Base-by-base conservation (phyloP, 495 filamentous ascomycete genomes). In the Glonium stellatum region DNA sequence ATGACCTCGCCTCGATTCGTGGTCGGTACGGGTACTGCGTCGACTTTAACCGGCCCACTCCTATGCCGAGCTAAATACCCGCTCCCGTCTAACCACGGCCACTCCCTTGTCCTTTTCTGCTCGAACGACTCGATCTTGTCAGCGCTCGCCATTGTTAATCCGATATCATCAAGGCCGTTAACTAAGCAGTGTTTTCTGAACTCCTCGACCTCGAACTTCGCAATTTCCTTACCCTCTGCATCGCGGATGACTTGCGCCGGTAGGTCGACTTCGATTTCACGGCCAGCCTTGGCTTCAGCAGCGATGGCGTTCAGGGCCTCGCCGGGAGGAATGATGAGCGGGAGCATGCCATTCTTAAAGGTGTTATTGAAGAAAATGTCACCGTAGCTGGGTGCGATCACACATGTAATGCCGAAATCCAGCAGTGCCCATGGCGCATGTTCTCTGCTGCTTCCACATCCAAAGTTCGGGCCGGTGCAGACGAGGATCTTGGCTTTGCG, bases 321-420 rank as follows among this genome's bases (percentile, higher is more conserved):
- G 49, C 84, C 70, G 71, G 92, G 82, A 36, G 79, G 76, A 71
- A 98, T 87, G 39, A 79, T 74, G 63, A 97, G 81, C 25, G 92
- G 92, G 39, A 98, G 81, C 93, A 98, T 98, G 75, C 92, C 93
- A 77, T 98, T 98, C 81, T 98, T 98, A 83, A 97, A 97, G 18
- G 89, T 95, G 78, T 98, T 98, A 82, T 97, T 98, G 84, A 91
- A 95, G 83, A 97, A 97, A 75, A 98, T 98, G 69, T 98, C 93
- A 59, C 90, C 92, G 68, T 88, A 98, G 15, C 85, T 89, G 11
- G 91, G 89, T 1, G 92, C 93, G 65, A 97, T 95, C 63, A 97
- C 80, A 70, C 87, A 91, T 68, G 86, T 89, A 76, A 98, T 93
- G 59, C 93, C 93, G 67, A 97, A 97, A 74, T 98, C 93, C 51